A percentile compares a stretch with the other conserved stretches of the same genome.
phyloP scores from a whole-genome alignment of 768 basidiomycete species.

The Pulveroboletus sp. region DNA sequence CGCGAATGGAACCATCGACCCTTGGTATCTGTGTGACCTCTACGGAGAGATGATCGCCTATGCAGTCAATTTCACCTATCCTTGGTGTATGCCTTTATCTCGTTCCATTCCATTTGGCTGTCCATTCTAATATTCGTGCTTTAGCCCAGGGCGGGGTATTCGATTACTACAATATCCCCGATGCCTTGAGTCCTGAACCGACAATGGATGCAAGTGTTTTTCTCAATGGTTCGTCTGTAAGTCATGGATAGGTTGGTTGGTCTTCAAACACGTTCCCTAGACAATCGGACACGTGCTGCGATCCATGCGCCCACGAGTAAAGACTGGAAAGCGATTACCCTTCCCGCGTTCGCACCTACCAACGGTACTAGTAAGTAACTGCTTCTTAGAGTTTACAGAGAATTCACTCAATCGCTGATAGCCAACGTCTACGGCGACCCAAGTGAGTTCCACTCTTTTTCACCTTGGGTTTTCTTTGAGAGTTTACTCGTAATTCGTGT shows the following conservation, averaged over 20 bases:
- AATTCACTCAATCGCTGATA: too few species aligned
- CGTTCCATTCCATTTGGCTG: not conserved
- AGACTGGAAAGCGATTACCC: slow-evolving; percentile 35
- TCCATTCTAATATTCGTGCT: not conserved
- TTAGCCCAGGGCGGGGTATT: slow-evolving; percentile 33
- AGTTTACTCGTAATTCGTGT: not conserved
- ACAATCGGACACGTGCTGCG: slow-evolving; percentile 51
- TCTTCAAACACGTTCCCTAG: slow-evolving; percentile 34
- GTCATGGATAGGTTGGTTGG: not conserved
- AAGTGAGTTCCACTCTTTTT: slow-evolving; percentile 23
- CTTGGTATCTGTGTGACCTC: slow-evolving; percentile 64
- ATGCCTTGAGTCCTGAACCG: slow-evolving; percentile 50
- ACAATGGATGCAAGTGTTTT: slow-evolving; percentile 51
- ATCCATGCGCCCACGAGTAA: slow-evolving; percentile 65
- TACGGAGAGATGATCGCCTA: slow-evolving; percentile 67
- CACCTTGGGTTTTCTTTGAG: not conserved
- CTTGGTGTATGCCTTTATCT: slow-evolving; percentile 38
- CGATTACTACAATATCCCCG: slow-evolving; percentile 50
- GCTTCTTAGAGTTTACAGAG: slow-evolving; percentile 16
- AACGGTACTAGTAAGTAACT: slow-evolving; percentile 24
- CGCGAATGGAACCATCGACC: slow-evolving; percentile 51
- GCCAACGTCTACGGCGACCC: slow-evolving; percentile 27
- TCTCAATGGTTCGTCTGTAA: slow-evolving; percentile 48
- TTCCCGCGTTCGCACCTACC: slow-evolving; percentile 38
- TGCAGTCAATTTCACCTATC: slow-evolving; percentile 65